These are phyloP conservation scores for Luffa acutangula DNA, from an alignment of 306 rosid species.

Conservation along the genomic window DNA sequence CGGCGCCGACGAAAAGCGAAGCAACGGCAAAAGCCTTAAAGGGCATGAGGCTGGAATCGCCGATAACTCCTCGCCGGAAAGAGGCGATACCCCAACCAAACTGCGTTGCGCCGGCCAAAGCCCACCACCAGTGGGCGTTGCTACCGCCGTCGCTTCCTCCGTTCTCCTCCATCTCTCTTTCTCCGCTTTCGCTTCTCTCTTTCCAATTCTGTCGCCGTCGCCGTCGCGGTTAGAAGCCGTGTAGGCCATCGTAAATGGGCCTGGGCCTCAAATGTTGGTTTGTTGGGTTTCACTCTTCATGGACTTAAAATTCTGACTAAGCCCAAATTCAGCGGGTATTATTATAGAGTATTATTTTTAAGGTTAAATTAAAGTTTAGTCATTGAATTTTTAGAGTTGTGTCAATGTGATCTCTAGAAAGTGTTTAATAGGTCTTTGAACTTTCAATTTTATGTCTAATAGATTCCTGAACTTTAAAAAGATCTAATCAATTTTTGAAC, in stretches of 20 bases:
- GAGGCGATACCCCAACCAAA: constrained; percentile 50
- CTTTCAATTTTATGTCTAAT: no score
- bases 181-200: not conserved
- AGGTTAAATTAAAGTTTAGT: no score
- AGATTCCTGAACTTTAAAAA: no score
- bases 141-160: constrained; percentile 17
- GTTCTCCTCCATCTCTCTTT: constrained; percentile 6
- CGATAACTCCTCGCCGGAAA: constrained; percentile 30
- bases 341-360: not conserved
- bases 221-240: not conserved
- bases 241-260: not conserved
- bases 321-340: not conserved
- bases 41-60: constrained; percentile 57
- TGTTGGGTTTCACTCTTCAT: not conserved
- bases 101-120: constrained; percentile 46
- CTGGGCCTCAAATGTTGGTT: not conserved
- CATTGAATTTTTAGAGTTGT: no score
- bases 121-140: constrained; percentile 51
- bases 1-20: constrained; percentile 64
- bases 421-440: no score
- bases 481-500: no score
- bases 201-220: not conserved
- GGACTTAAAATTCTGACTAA: not conserved
- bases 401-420: no score
- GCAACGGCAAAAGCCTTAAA: constrained; percentile 70